Base-by-base conservation (phyloP, 352 stramenopile genomes). In the Phytophthora quininea region DNA sequence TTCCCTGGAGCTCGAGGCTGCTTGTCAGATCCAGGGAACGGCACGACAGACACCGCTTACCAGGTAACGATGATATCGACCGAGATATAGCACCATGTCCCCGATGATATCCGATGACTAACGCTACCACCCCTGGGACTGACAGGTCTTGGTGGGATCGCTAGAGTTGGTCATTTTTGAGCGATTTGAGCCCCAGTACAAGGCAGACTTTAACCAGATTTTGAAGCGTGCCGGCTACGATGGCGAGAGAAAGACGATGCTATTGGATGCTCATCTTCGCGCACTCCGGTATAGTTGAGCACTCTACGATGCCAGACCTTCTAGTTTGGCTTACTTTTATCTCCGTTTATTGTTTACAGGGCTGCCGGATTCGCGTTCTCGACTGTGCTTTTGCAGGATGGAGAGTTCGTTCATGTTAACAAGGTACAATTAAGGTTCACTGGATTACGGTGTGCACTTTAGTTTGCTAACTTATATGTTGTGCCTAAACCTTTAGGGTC, bases 141-240 rank as follows among this genome's bases (percentile, higher is more conserved):
- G n/a, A 14, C 53, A 91, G 76, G 79, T 95, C 24, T 71, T 95
- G 2, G 73, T 83, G 2, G 88, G 88, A n/a, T 91, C 78, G 8
- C 62, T 95, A 8, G 88, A 95, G 61, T 56, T 95, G 31, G 77
- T 95, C n/a, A 90, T 95, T 49, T 95, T 95, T 59, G 88, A 95
- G 64, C 82, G 83, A 9, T 81, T 93, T 30, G 77, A 93, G 54
- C 74, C 80, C 7, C 71, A 84, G 31, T 76, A 79, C 51, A 86
- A 82, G 42, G 74, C 84, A 45, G 72, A 85, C 15, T 91, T 95
- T 54, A 64, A 83, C 27, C 74, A 73, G 19, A 85, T 92, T 47
- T 80, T 95, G 14, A 71, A 77, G 31, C 70, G 74, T 29, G 71
- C 78, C 29, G 88, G 86, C 2, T 94, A 94, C 45, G 73, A 92